Base-by-base conservation (phyloP, 768 basidiomycete species). In the Boletus tylopilopsis region DNA sequence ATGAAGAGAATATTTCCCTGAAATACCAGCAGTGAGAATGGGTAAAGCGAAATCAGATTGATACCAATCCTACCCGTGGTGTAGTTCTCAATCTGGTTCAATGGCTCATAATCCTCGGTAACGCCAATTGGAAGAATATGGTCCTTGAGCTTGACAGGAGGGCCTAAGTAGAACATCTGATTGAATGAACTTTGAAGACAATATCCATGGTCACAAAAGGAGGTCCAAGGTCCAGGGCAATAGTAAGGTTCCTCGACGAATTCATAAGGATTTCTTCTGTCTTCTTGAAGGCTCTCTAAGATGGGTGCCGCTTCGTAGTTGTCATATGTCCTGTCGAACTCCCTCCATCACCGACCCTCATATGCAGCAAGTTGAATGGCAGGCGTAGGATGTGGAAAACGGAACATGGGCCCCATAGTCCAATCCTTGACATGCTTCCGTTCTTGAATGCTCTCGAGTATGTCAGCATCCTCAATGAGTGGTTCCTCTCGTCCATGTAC, bases 131-230 rank as follows among this genome's bases (percentile, higher is more conserved):
- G 27, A 11, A 27, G 27, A 27, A 7, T 27, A 27, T 27, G 27
- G 8, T 27, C 27, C 8, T 9, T 27, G 5, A 27, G 6, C 27
- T 27, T 27, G 5, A 27, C 1, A 6, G 5, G 53, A 7, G 29
- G n/a, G 1, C 18, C 25, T 10, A 55, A 21, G 22, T 55, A 55
- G 18, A 55, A 57, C 46, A 55, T 55, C 11, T 55, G 49, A 8
- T 9, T 16, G 22, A 51, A 55, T 21, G 30, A 46, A 8, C 27
- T 27, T 2, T 27, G 15, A 4, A 51, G 22, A 4, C 42, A 15
- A 18, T 35, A 55, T 0, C 53, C 48, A 50, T 56, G 47, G 13
- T 58, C 49, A 7, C 34, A 8, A 29, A 52, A 58, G 0, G 35
- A 42, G 1, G 32, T 33, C 54, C 54, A 58, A 3, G 29, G 4